phyloP scores from a whole-genome alignment of 2,329 filamentous ascomycete genomes.

The Epichloe baconii region DNA sequence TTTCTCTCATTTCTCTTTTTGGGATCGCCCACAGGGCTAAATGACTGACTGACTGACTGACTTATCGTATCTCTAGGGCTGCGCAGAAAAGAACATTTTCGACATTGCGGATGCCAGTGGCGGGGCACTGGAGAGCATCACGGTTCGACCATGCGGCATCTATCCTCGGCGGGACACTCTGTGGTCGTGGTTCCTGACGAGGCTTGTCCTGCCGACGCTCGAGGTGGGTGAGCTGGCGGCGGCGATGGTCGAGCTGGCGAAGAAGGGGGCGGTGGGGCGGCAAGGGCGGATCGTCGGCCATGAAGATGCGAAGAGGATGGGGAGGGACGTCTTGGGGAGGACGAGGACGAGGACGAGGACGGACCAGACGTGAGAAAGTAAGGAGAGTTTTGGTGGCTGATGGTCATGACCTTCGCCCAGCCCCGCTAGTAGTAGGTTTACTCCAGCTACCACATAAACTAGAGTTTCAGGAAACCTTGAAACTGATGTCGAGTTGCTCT shows the following conservation, averaged over 20 bases:
- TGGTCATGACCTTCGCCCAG: too few species aligned
- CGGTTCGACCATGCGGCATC: neutral
- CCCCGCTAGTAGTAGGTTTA: too few species aligned
- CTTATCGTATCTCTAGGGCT: neutral
- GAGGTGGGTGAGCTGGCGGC: constrained; percentile 1
- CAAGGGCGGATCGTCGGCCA: neutral
- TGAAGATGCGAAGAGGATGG: neutral
- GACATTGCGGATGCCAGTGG: constrained; percentile 1
- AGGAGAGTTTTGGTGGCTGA: too few species aligned
- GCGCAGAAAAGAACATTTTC: constrained; percentile 1
- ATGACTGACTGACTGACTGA: neutral
- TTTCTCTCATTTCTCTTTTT: neutral
- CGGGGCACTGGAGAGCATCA: constrained; percentile 1
- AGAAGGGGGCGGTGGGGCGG: neutral
- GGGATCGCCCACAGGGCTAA: too few species aligned
- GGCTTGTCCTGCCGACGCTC: constrained; percentile 1
- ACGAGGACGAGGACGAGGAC: neutral
- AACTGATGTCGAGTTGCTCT: too few species aligned
- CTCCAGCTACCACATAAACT: too few species aligned
- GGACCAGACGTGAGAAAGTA: neutral
- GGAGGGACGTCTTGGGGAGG: neutral
- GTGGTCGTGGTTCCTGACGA: constrained; percentile 2
- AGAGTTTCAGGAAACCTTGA: too few species aligned
- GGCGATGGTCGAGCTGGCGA: neutral
- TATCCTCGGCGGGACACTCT: neutral